Conservation (phyloP, 805 yeast species). For the Diddensiella transvaalensis region DNA sequence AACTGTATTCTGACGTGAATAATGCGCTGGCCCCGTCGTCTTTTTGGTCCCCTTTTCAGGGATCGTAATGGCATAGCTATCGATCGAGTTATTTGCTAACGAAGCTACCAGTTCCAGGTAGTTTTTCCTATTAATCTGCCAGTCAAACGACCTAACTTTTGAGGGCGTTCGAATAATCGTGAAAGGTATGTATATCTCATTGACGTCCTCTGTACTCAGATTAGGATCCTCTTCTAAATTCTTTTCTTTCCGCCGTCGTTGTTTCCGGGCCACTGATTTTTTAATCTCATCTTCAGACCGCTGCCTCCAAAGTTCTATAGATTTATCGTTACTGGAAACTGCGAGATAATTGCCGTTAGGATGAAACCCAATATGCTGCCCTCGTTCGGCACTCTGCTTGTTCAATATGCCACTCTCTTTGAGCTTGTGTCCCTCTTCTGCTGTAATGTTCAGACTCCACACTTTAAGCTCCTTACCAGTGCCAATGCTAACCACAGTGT, state of each 20-base stretch:
- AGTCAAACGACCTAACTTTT: slow-evolving; percentile 63
- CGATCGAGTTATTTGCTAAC: slow-evolving; percentile 70
- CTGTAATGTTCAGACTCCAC: slow-evolving; percentile 65
- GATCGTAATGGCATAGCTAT: slow-evolving; percentile 54
- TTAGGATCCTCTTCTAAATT: slow-evolving; percentile 48
- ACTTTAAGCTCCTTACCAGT: slow-evolving; percentile 77
- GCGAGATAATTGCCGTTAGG: slow-evolving; percentile 48
- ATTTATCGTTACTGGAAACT: slow-evolving; percentile 75
- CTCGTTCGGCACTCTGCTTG: slow-evolving; percentile 58
- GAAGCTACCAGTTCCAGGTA: slow-evolving; percentile 60
- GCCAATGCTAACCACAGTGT: slow-evolving; percentile 61
- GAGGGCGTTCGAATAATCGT: slow-evolving; percentile 61
- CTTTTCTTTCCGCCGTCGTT: slow-evolving; percentile 64
- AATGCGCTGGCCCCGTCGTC: slow-evolving; percentile 37
- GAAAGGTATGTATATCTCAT: slow-evolving; percentile 57
- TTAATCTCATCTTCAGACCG: slow-evolving; percentile 73
- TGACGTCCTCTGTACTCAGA: slow-evolving; percentile 37
- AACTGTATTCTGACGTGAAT: slow-evolving; percentile 46
- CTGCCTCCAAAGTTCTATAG: slow-evolving; percentile 74
- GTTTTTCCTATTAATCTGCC: slow-evolving; percentile 45
- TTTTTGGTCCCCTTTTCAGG: slow-evolving; percentile 39
- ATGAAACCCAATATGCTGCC: slow-evolving; percentile 55
- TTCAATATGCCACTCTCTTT: slow-evolving; percentile 62
- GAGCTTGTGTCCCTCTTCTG: slow-evolving; percentile 51
- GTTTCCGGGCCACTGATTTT: slow-evolving; percentile 73